Conservation (phyloP, 495 filamentous ascomycete species). For the Penicillium salamii region DNA sequence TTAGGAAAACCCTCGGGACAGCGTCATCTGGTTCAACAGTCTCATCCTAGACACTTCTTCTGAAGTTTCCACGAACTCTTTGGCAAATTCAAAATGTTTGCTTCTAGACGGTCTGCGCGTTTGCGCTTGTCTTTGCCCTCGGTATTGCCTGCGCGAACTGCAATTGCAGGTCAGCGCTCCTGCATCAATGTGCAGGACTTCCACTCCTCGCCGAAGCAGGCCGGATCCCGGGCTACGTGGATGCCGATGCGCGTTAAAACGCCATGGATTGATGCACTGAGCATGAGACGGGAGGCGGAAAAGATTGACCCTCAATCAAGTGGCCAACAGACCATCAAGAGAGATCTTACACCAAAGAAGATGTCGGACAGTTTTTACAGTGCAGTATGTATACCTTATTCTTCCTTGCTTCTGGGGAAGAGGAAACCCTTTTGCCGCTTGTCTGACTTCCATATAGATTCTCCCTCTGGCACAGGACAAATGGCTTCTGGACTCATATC, state of each 20-base stretch:
- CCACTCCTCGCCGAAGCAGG: constrained; percentile 26
- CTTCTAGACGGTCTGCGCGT: constrained; percentile 18
- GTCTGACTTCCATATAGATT: constrained; percentile 41
- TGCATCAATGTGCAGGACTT: constrained; percentile 23
- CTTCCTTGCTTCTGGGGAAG: not conserved
- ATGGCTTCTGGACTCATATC: constrained; percentile 67
- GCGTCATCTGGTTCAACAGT: constrained; percentile 14
- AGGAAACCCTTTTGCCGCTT: not conserved
- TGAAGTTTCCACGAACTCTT: no score
- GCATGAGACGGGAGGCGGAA: constrained; percentile 45
- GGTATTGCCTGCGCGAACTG: constrained; percentile 10
- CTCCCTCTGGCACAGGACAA: constrained; percentile 66
- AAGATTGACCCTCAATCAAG: constrained; percentile 21
- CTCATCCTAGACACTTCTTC: no score
- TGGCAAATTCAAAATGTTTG: constrained; percentile 16
- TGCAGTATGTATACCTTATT: constrained; percentile 44
- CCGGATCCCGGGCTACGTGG: constrained; percentile 34
- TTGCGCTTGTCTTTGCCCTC: constrained; percentile 8
- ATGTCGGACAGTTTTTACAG: constrained; percentile 65
- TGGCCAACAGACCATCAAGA: constrained; percentile 35
- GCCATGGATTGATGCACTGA: constrained; percentile 69
- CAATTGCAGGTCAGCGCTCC: constrained; percentile 6
- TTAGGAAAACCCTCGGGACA: constrained; percentile 11
- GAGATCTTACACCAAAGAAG: constrained; percentile 56
- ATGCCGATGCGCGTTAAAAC: constrained; percentile 59